Evolutionary conservation across 345 rosid species (phyloP).

Genomic region (Salix koriyanagi): DNA sequence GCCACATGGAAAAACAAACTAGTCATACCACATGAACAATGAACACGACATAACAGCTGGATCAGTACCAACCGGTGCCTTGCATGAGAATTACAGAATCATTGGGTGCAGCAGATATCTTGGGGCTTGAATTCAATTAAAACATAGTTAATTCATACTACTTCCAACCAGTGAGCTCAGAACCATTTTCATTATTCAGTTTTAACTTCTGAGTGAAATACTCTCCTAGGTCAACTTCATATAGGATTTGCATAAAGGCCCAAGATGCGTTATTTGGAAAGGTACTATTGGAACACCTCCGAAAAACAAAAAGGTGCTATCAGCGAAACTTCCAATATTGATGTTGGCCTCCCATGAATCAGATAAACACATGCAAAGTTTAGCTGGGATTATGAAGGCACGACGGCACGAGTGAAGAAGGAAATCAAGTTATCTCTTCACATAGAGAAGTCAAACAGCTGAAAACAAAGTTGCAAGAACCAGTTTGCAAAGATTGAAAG

Average conservation of each 20-base stretch:
- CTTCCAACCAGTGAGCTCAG: neutral
- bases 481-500: neutral
- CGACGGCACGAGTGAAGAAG: neutral
- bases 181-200: neutral
- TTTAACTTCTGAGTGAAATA: neutral
- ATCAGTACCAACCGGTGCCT: neutral
- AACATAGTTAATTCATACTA: neutral
- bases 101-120: neutral
- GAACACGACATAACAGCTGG: neutral
- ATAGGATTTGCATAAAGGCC: neutral
- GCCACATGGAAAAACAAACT: neutral
- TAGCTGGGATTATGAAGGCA: conserved; percentile 41
- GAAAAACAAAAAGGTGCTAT: conserved; percentile 28
- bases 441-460: neutral
- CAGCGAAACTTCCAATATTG: conserved; percentile 33
- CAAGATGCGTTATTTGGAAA: conserved; percentile 7
- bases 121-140: neutral
- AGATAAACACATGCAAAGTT: conserved; percentile 26
- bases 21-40: neutral
- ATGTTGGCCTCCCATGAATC: conserved; percentile 47
- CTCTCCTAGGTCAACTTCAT: neutral
- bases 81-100: neutral
- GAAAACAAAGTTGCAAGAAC: neutral
- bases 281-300: conserved; percentile 43
- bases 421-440: neutral